Evolutionary conservation across 768 basidiomycete species (phyloP), one percentile per base, ranked within the genome.

Genomic region (Cystofilobasidium bisporidii): DNA sequence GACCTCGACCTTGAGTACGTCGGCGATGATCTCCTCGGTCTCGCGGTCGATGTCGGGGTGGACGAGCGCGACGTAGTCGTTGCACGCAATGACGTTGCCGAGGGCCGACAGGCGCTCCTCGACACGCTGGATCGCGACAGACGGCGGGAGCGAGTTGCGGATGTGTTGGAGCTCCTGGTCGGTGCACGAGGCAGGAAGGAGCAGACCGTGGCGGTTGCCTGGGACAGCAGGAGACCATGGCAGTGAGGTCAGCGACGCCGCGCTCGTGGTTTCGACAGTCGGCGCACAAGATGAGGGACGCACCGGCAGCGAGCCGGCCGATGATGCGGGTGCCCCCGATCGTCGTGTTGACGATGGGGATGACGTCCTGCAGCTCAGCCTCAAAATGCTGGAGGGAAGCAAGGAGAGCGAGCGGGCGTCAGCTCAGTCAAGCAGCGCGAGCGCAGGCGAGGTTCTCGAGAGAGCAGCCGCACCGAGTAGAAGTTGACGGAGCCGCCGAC

Each of bases 11-110:
- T 98, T 98, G 72, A 99, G 84, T 24, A 96, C 91, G 77, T 99
- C 96, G 33, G 96, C 96, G 78, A 99, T 97, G 80, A 99, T 98
- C 79, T 99, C 96, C 76, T 99, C 96, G 28, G 96, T 99, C 79
- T 98, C 96, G 70, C 96, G 85, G 79, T 98, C 96, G 69, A 98
- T 80, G 72, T 99, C 96, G 11, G 96, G 96, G 77, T 99, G 96
- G 30, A 98, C 96, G 73, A 99, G 87, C 11, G 96, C 96, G 72
- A 99, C 94, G 74, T 98, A 89, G 80, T 99, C 96, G 78, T 98
- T 99, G 80, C 90, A 93, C 17, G 91, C 91, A 77, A 99, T 93
- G 70, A 99, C 94, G 76, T 99, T 99, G 28, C 96, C 96, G 32
- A 99, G 86, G 0, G 96, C 96, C 24, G 91, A 94, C 70, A 99